Conservation (phyloP, 129 eudicot species). For the carrot (Daucus carota) region DNA sequence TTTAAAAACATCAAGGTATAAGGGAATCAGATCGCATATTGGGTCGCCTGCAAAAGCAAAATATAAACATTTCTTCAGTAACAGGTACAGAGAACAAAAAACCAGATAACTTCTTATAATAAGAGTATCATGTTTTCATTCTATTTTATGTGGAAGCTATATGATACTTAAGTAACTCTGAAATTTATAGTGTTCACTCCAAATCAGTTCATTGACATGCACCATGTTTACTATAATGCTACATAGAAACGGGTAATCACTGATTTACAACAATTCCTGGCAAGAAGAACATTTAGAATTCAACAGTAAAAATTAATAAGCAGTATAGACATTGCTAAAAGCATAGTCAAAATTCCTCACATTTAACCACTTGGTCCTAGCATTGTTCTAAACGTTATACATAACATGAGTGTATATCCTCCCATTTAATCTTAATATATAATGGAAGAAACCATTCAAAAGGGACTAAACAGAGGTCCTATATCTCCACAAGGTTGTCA, state of each 20-base stretch:
- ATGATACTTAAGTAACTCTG: neutral
- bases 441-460: too few relatives aligned
- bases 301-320: too few relatives aligned
- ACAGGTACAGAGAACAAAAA: neutral
- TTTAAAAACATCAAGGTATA: slow-evolving; percentile 67
- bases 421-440: too few relatives aligned
- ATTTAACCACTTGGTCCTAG: too few relatives aligned
- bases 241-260: neutral
- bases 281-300: neutral
- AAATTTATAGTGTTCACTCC: neutral
- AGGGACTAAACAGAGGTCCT: too few relatives aligned
- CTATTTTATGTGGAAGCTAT: neutral
- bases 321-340: too few relatives aligned
- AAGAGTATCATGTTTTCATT: neutral
- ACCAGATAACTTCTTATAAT: neutral
- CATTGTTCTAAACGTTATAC: too few relatives aligned
- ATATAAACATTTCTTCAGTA: neutral
- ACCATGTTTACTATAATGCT: neutral
- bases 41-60: slow-evolving; percentile 62
- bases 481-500: too few relatives aligned
- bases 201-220: neutral
- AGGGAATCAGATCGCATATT: slow-evolving; percentile 67
- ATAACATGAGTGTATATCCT: too few relatives aligned
- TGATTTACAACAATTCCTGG: neutral
- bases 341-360: too few relatives aligned